phyloP scores from a whole-genome alignment of 306 rosid genomes.

The Prunus mira region DNA sequence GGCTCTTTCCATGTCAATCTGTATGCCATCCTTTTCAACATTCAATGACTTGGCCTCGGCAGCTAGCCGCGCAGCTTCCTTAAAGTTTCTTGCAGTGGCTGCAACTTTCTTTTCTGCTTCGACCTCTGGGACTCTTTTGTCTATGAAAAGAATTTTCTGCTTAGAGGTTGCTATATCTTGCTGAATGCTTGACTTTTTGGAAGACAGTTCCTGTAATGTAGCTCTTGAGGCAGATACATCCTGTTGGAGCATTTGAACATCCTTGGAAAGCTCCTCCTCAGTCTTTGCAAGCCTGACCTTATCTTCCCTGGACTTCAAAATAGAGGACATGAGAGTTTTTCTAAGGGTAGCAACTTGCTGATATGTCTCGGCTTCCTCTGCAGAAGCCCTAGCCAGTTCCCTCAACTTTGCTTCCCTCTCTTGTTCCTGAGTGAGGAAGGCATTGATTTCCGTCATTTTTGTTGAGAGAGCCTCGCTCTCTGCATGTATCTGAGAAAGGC shows the following conservation, averaged over 20 bases:
- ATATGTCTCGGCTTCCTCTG: constrained; percentile 60
- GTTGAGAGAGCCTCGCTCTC: constrained; percentile 48
- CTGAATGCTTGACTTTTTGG: constrained; percentile 71
- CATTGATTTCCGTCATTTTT: constrained; percentile 58
- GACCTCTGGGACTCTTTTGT: constrained; percentile 80
- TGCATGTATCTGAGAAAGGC: constrained; percentile 46
- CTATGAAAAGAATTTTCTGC: constrained; percentile 64
- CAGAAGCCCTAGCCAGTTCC: constrained; percentile 50
- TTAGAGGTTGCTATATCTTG: constrained; percentile 64
- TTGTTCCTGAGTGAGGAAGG: constrained; percentile 43
- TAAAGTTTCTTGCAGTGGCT: constrained; percentile 75
- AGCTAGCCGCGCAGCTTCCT: constrained; percentile 83
- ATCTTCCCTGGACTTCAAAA: constrained; percentile 63
- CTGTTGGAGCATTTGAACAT: constrained; percentile 56
- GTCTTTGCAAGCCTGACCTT: constrained; percentile 54
- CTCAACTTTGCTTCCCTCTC: constrained; percentile 46
- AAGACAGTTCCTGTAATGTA: constrained; percentile 74
- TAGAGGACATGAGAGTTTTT: constrained; percentile 55
- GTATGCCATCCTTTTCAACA: constrained; percentile 58
- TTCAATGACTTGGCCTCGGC: constrained; percentile 62
- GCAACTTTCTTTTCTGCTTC: constrained; percentile 86
- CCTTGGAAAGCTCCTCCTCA: constrained; percentile 65
- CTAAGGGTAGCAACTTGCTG: constrained; percentile 49
- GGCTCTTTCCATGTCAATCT: constrained; percentile 43
- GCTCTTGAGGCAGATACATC: constrained; percentile 64